Conservation (phyloP, 1,139 yeast genomes). For the Hansenula anomala region DNA sequence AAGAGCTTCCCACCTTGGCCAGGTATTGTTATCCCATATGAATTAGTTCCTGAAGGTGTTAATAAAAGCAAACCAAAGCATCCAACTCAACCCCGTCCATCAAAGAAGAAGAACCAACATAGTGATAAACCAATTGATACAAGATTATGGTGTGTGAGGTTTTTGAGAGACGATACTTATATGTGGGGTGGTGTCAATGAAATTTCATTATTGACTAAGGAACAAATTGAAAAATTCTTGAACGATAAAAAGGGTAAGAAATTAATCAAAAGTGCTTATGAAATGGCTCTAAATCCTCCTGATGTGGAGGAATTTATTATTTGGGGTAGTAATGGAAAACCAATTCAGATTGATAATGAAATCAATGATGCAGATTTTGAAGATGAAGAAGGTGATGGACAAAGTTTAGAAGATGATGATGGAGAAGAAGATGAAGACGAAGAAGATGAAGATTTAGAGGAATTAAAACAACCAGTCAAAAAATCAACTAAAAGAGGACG, state of each 20-base stretch:
- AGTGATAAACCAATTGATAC: slow-evolving; percentile 15
- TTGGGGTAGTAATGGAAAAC: slow-evolving; percentile 25
- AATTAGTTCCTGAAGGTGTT: slow-evolving; percentile 51
- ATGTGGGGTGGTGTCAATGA: slow-evolving; percentile 53
- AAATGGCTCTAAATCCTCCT: slow-evolving; percentile 24
- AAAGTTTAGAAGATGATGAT: slow-evolving; percentile 19
- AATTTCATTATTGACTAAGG: slow-evolving; percentile 30
- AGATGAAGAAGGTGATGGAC: slow-evolving; percentile 18
- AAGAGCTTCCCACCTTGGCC: slow-evolving; percentile 85
- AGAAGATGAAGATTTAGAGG: slow-evolving; percentile 8
- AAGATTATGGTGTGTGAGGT: slow-evolving; percentile 40
- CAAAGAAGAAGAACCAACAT: not conserved
- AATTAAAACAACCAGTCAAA: slow-evolving; percentile 10
- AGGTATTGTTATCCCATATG: slow-evolving; percentile 63
- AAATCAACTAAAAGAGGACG: slow-evolving; percentile 9
- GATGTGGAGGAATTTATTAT: slow-evolving; percentile 22
- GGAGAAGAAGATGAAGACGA: slow-evolving; percentile 17
- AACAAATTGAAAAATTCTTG: slow-evolving; percentile 24
- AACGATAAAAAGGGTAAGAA: slow-evolving; percentile 26
- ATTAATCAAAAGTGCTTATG: slow-evolving; percentile 23
- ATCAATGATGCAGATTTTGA: slow-evolving; percentile 21
- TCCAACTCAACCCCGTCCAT: slow-evolving; percentile 11
- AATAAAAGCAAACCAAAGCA: slow-evolving; percentile 42
- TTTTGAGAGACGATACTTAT: slow-evolving; percentile 63
- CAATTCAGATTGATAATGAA: slow-evolving; percentile 20